Evolutionary conservation across 345 rosid genomes (phyloP), one percentile per base, ranked within the genome.

Genomic region (Eucalyptus cloeziana): DNA sequence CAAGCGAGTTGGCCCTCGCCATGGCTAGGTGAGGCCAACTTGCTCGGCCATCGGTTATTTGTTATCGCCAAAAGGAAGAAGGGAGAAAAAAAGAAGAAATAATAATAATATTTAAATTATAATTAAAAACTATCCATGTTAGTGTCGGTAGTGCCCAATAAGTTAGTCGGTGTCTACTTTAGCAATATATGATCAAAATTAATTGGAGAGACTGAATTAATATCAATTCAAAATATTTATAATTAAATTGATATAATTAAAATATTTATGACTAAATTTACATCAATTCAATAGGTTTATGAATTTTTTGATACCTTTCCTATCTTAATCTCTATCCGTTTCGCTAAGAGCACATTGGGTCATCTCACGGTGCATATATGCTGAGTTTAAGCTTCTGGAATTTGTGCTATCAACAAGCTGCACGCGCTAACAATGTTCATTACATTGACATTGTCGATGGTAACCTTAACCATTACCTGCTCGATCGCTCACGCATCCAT

Each of bases 81-180:
- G 58, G 25, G 58, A 52, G 58, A 52, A 52, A 52, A 45, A 45
- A 45, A 45, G 49, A 10, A 45, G 10, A 45, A 45, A 9, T 3
- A 45, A 7, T 6, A 8, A 8, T 8, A 44, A 44, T 44, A 44
- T 44, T 44, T 44, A 45, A 1, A 45, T 10, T 45, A 45, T 45
- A 45, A 45, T 45, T 45, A 49, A 49, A 49, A 49, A 13, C 16
- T 49, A 49, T 49, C 4, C 0, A 13, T 12, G 5, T 49, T 49
- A 49, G 16, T 14, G 6, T 1, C 16, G 51, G 17, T 1, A 5
- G 6, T 49, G 16, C 51, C 17, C 15, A 4, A 56, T 56, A 56
- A 56, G 30, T 1, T 56, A 56, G 30, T 9, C 1, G 6, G 30
- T 3, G 11, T 56, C 6, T 5, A 4, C 2, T 1, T 56, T 0